A percentile compares a stretch with the other conserved stretches of the same genome.
Evolutionary conservation across 163 green algal genomes (phyloP).

Genomic region (Chlamydomonas reinhardtii): DNA sequence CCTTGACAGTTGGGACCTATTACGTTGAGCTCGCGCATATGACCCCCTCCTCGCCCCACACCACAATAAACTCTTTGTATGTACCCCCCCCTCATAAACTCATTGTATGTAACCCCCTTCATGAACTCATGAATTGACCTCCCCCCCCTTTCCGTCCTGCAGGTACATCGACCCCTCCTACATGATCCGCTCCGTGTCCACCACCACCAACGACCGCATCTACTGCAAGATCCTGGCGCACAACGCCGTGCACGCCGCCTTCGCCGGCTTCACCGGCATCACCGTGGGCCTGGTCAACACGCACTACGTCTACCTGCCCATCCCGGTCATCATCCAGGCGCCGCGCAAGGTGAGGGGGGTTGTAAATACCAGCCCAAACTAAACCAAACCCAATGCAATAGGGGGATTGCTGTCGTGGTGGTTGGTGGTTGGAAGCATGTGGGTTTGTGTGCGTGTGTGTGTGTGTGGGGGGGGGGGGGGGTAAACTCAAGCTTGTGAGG

Average conservation of each 20-base stretch:
- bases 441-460: too few species aligned
- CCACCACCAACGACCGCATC: constrained; percentile 92
- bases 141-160: constrained; percentile 34
- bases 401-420: too few species aligned
- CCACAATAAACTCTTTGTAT: too few species aligned
- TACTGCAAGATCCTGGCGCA: constrained; percentile 97
- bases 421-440: too few species aligned
- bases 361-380: not conserved
- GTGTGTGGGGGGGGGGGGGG: too few species aligned
- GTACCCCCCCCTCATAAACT: too few species aligned
- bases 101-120: too few species aligned
- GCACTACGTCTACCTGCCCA: constrained; percentile 97
- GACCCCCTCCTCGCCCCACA: too few species aligned
- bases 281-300: constrained; percentile 96
- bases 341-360: constrained; percentile 71
- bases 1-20: too few species aligned
- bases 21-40: too few species aligned
- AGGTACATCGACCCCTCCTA: constrained; percentile 94
- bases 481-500: too few species aligned
- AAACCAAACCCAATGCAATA: not conserved
- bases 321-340: constrained; percentile 90
- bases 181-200: constrained; percentile 93
- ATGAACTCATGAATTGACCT: too few species aligned
- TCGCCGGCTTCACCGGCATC: constrained; percentile 92
- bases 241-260: constrained; percentile 94